Percentiles rank a stretch among this genome's conserved stretches.
Conservation (phyloP, 2,329 filamentous ascomycete genomes). For the Xenoacremonium recifei region DNA sequence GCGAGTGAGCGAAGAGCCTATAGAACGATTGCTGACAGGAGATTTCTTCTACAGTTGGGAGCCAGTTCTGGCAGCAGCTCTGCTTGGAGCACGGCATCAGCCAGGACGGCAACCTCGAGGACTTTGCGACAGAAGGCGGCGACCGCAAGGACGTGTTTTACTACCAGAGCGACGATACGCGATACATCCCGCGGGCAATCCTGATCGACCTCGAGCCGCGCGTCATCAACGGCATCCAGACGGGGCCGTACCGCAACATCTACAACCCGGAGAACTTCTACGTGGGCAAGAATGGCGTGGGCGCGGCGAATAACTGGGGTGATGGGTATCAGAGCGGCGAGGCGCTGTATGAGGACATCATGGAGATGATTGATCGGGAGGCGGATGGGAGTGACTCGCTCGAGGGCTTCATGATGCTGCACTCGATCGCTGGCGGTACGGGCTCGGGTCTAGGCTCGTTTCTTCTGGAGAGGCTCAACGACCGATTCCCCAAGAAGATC, state of each 20-base stretch:
- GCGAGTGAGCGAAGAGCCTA: neutral
- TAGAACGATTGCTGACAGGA: neutral
- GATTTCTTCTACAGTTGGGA: slow-evolving; percentile 64
- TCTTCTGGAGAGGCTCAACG: slow-evolving; percentile 91
- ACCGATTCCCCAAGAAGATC: slow-evolving; percentile 97
- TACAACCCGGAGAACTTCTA: slow-evolving; percentile 99
- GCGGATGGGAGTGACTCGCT: slow-evolving; percentile 97
- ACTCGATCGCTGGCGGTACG: slow-evolving; percentile 96
- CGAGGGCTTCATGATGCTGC: slow-evolving; percentile 98
- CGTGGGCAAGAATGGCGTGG: slow-evolving; percentile 87
- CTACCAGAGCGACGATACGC: slow-evolving; percentile 98
- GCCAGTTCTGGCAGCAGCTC: slow-evolving; percentile 98
- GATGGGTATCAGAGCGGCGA: slow-evolving; percentile 94
- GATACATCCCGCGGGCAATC: slow-evolving; percentile 96
- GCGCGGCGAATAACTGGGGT: slow-evolving; percentile 98
- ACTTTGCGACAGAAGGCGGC: slow-evolving; percentile 95
- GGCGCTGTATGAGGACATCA: slow-evolving; percentile 89
- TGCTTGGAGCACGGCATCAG: slow-evolving; percentile 98
- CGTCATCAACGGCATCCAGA: slow-evolving; percentile 91
- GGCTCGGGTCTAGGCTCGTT: slow-evolving; percentile 96
- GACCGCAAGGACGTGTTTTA: slow-evolving; percentile 99
- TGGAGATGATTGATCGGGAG: slow-evolving; percentile 99
- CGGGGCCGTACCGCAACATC: slow-evolving; percentile 93
- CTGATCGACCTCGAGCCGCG: slow-evolving; percentile 92
- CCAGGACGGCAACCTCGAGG: slow-evolving; percentile 93